phyloP scores from a whole-genome alignment of 805 yeast genomes.

The Saccharomycopsis malanga region DNA sequence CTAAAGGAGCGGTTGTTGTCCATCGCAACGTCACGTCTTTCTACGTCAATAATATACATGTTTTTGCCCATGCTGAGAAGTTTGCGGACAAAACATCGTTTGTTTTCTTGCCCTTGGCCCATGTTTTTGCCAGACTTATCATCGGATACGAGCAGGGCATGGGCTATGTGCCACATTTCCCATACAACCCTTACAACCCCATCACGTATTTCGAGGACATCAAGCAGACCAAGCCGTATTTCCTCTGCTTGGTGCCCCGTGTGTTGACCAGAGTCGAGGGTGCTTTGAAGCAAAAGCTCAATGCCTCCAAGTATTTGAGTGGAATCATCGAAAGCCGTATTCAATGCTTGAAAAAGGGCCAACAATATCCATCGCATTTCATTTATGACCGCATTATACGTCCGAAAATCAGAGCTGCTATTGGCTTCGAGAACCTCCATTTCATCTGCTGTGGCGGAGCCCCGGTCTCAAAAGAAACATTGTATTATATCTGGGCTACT shows the following conservation, averaged over 20 bases:
- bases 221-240: slow-evolving; percentile 38
- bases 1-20: slow-evolving; percentile 59
- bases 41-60: slow-evolving; percentile 14
- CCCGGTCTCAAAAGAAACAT: slow-evolving; percentile 51
- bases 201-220: slow-evolving; percentile 44
- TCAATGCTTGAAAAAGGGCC: slow-evolving; percentile 5
- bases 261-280: slow-evolving; percentile 43
- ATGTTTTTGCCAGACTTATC: slow-evolving; percentile 23
- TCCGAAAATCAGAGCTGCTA: slow-evolving; percentile 28
- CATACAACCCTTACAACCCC: slow-evolving; percentile 26
- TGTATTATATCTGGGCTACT: slow-evolving; percentile 45
- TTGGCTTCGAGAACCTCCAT: slow-evolving; percentile 35
- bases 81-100: slow-evolving; percentile 21
- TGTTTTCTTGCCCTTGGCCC: slow-evolving; percentile 8
- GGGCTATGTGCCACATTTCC: background rate
- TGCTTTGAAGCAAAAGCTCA: slow-evolving; percentile 27
- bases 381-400: slow-evolving; percentile 30
- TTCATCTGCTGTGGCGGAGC: slow-evolving; percentile 45
- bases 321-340: slow-evolving; percentile 26
- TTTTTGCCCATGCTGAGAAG: slow-evolving; percentile 30
- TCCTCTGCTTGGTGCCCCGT: slow-evolving; percentile 48
- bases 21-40: slow-evolving; percentile 32
- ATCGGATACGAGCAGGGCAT: slow-evolving; percentile 26
- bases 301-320: slow-evolving; percentile 36
- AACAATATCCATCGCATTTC: slow-evolving; percentile 22